phyloP scores from a whole-genome alignment of 129 eudicot genomes.

The Kitagawia praeruptora region DNA sequence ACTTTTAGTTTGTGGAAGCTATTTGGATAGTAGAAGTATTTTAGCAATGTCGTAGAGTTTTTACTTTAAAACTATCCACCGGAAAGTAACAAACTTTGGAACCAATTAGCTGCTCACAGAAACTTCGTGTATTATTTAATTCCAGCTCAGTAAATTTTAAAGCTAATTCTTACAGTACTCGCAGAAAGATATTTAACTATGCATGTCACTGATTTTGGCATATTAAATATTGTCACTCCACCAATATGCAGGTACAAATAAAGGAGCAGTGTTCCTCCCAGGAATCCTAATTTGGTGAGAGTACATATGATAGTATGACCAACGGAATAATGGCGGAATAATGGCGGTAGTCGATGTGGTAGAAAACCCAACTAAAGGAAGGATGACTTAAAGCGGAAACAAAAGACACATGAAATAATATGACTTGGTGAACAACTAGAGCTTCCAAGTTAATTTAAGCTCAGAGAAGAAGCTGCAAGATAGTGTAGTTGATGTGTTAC shows the following conservation, averaged over 20 bases:
- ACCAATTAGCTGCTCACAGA: not conserved
- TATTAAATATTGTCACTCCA: not conserved
- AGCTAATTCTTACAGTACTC: not conserved
- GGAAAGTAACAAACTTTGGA: not conserved
- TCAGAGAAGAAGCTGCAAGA: not conserved
- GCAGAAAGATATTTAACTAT: not conserved
- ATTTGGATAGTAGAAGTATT: not conserved
- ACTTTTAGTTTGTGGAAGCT: not conserved
- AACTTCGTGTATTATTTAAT: not conserved
- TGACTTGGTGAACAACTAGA: slow-evolving; percentile 17
- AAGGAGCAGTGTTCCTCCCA: slow-evolving; percentile 14
- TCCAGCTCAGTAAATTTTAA: not conserved
- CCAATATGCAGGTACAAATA: not conserved
- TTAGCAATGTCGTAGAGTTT: not conserved
- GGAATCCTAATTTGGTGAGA: slow-evolving; percentile 54
- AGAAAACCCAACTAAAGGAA: slow-evolving; percentile 21
- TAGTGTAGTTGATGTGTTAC: not conserved
- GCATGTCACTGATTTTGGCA: not conserved
- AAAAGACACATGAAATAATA: not conserved
- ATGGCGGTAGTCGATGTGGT: slow-evolving; percentile 29
- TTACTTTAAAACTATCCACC: not conserved
- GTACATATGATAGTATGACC: slow-evolving; percentile 48
- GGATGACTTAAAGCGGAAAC: slow-evolving; percentile 7
- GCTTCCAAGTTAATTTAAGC: not conserved
- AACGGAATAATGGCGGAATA: slow-evolving; percentile 61